Evolutionary conservation across 305 asterid genomes (phyloP).

Genomic region (Solanum aculeatissimum): DNA sequence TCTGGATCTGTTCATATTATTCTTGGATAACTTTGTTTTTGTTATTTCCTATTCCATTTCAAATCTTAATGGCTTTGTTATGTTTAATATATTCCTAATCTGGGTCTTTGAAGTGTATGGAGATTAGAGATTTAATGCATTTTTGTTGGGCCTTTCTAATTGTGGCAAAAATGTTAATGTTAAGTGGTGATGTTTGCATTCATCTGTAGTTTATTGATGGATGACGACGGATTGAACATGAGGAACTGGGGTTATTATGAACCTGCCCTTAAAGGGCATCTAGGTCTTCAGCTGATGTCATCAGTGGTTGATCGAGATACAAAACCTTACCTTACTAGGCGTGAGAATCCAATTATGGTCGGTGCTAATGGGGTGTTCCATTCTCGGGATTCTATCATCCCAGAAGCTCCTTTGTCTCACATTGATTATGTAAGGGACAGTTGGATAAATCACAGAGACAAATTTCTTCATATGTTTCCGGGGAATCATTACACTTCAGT

Average conservation of each 20-base stretch:
- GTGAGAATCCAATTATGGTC: conserved; percentile 53
- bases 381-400: conserved; percentile 48
- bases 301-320: conserved; percentile 61
- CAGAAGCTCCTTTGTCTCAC: conserved; percentile 56
- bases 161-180: conserved; percentile 7
- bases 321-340: conserved; percentile 48
- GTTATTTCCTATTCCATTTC: neutral
- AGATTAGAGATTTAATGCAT: neutral
- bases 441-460: conserved; percentile 82
- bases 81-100: neutral
- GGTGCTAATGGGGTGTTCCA: conserved; percentile 57
- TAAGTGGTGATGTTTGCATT: conserved; percentile 8
- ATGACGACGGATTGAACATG: conserved; percentile 70
- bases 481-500: conserved; percentile 37
- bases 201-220: conserved; percentile 49
- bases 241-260: conserved; percentile 96
- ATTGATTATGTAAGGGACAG: conserved; percentile 70
- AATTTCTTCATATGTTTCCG: conserved; percentile 65
- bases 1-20: neutral
- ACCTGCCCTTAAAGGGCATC: conserved; percentile 48
- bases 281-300: conserved; percentile 80
- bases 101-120: neutral
- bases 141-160: conserved; percentile 3
- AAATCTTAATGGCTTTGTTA: neutral
- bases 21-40: neutral